Evolutionary conservation across 176 grass and related monocot species (phyloP), one percentile per base, ranked within the genome.

Genomic region (Lolium multiflorum): DNA sequence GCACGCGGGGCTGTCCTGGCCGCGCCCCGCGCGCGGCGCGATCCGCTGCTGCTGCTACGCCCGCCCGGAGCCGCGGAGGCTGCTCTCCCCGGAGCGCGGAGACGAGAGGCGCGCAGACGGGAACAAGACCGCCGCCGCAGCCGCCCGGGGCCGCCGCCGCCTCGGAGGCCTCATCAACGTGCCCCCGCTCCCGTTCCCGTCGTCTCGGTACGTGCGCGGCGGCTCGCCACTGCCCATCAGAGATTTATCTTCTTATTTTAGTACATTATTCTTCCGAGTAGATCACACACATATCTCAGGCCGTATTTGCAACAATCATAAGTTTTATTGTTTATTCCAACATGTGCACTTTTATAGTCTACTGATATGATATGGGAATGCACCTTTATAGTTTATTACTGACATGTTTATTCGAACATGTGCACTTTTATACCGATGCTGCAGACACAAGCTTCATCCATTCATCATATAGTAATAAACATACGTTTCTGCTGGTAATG

Each of bases 161-260:
- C 6, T 7, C 41, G 62, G 63, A 35, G 49, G 73, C 38, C 81
- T 91, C 58, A 87, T 76, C 14, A 78, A 81, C 35, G 59, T 86
- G 72, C 91, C 89, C 0, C 54, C 87, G 1, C 84, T 94, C 81
- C 75, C 90, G 1, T 91, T 94, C 87, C 81, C 88, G 59, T 86
- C 90, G 11, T 87, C 57, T 28, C 92, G 95, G 92, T 97, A 88
- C 88, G 82, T 75, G 50, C n/a, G 78, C 37, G 57, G 3, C 63
- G 64, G 13, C 54, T 77, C 15, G 28, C 51, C 70, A 77, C 18
- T 71, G 14, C n/a, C 28, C 11, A 63, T 58, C 64, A 71, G 41
- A 25, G 67, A 20, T 65, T 84, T 84, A 62, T 65, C 9, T n/a
- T 12, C 17, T 0, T 55, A 4, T 21, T 17, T 57, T 16, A 20